Conservation (phyloP, 2,329 filamentous ascomycete genomes). For the Trichoderma citrinoviride region DNA sequence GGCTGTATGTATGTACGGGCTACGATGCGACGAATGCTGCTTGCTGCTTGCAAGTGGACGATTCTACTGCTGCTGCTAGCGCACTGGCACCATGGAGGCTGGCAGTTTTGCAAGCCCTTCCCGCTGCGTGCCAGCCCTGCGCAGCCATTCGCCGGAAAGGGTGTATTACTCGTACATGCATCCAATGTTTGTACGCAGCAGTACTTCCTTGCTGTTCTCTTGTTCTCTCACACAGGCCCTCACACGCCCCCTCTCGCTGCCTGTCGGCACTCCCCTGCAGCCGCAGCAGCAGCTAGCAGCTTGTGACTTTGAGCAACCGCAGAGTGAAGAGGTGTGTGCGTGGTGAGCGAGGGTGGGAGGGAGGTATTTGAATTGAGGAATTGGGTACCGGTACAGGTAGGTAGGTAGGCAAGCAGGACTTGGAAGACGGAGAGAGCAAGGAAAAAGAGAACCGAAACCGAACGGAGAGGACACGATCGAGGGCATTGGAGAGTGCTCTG, state of each 20-base stretch:
- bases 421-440: no score
- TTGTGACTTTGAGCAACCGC: not conserved
- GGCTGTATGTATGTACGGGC: no score
- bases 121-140: constrained; percentile 14
- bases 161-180: not conserved
- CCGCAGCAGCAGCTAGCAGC: constrained; percentile 7
- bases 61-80: no score
- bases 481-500: no score
- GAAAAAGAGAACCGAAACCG: no score
- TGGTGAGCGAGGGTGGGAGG: not conserved
- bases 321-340: not conserved
- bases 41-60: no score
- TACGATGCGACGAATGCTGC: no score
- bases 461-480: no score
- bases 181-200: no score
- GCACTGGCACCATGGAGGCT: not conserved
- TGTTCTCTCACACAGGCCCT: not conserved
- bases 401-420: not conserved
- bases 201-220: not conserved
- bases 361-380: not conserved
- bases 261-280: constrained; percentile 17
- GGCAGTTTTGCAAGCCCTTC: constrained; percentile 6
- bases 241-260: constrained; percentile 1
- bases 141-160: constrained; percentile 10
- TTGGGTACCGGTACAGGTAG: not conserved